Percentiles rank a stretch among this genome's conserved stretches.
These are phyloP conservation scores for Stemphylium lycopersici DNA, from an alignment of 2,329 filamentous ascomycete genomes.

Conservation along the genomic window DNA sequence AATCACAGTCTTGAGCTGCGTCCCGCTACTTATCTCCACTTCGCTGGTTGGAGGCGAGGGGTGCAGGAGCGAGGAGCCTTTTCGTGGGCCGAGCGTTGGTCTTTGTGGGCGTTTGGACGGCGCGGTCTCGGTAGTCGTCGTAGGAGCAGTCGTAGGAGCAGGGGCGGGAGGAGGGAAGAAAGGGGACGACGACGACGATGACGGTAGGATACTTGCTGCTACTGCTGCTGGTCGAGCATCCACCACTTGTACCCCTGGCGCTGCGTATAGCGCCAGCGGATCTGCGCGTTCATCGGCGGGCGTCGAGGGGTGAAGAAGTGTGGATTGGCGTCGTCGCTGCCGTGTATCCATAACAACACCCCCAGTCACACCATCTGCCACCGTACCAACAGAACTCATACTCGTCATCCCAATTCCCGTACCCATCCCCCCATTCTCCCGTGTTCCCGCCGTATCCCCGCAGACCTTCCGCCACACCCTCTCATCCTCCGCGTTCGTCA, in stretches of 20 bases:
- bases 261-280: no score
- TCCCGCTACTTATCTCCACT: not conserved
- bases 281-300: not conserved
- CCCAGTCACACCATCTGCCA: no score
- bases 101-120: not conserved
- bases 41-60: conserved; percentile 23
- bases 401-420: not conserved
- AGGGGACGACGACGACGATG: no score
- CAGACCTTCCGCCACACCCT: not conserved
- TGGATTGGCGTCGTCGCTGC: conserved; percentile 6
- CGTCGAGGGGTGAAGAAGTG: conserved; percentile 14
- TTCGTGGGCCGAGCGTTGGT: not conserved
- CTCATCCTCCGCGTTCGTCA: conserved; percentile 13
- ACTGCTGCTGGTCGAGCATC: not conserved
- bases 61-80: conserved; percentile 29
- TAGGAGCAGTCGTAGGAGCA: not conserved
- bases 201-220: no score
- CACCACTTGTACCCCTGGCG: not conserved
- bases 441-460: not conserved
- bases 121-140: not conserved
- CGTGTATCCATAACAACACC: not conserved
- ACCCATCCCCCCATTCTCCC: not conserved
- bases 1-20: conserved; percentile 1
- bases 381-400: no score
- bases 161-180: no score